These are phyloP conservation scores for Thraustotheca clavata DNA, from an alignment of 352 stramenopile species.

Conservation along the genomic window DNA sequence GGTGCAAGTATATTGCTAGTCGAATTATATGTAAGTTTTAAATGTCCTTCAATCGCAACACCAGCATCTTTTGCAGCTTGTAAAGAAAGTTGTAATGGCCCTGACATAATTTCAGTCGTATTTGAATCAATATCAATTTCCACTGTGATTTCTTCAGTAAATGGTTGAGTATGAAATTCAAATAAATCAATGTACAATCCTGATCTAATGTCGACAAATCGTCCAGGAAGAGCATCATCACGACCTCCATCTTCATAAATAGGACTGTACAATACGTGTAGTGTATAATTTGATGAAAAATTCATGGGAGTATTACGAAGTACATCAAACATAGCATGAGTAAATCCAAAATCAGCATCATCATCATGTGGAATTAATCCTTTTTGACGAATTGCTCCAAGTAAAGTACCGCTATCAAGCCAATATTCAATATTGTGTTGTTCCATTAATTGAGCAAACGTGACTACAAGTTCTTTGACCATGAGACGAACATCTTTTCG, in stretches of 20 bases:
- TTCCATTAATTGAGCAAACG: neutral
- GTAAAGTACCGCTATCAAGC: conserved; percentile 25
- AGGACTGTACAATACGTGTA: neutral
- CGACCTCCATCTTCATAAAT: neutral
- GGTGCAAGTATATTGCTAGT: conserved; percentile 22
- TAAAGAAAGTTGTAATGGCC: too few species aligned
- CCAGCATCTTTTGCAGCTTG: too few species aligned
- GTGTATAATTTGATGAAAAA: neutral
- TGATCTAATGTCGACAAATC: neutral
- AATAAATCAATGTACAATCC: neutral
- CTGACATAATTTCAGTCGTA: too few species aligned
- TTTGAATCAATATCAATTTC: too few species aligned
- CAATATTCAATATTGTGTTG: neutral
- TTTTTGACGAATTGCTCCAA: conserved; percentile 32
- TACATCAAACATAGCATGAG: neutral
- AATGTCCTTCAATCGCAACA: too few species aligned
- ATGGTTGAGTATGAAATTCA: too few species aligned
- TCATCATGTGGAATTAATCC: conserved; percentile 36
- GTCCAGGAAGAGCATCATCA: neutral
- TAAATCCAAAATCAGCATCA: conserved; percentile 29
- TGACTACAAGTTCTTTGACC: too few species aligned
- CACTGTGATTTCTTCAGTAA: too few species aligned
- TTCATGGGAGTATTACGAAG: neutral
- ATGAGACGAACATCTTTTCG: too few species aligned
- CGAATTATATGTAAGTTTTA: too few species aligned